Percentiles rank a stretch among this genome's conserved stretches.
These are phyloP conservation scores for Artemisia argyi DNA, from an alignment of 129 eudicot genomes.

Conservation along the genomic window DNA sequence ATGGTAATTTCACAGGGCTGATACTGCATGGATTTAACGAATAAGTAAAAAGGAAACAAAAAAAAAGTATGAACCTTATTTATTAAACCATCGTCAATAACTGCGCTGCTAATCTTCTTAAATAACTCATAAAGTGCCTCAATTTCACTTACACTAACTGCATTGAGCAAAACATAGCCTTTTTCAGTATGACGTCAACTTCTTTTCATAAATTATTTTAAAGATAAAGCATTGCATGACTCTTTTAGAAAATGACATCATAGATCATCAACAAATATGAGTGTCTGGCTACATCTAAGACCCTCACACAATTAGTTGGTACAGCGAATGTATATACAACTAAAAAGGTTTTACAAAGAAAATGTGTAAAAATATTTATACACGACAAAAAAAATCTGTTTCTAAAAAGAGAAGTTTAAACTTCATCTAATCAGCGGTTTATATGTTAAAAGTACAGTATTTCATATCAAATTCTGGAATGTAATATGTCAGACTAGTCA, in stretches of 20 bases:
- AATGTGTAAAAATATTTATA: neutral
- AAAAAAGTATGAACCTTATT: conserved; percentile 53
- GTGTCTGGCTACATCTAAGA: conserved; percentile 3
- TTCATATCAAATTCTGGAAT: neutral
- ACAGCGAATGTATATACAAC: neutral
- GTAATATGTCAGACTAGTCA: conserved; percentile 8
- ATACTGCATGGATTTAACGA: neutral
- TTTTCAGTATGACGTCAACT: conserved; percentile 16
- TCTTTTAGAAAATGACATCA: neutral
- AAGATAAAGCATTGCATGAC: neutral
- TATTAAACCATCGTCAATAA: conserved; percentile 88
- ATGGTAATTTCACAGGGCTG: conserved; percentile 15
- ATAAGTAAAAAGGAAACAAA: neutral
- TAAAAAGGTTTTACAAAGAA: neutral
- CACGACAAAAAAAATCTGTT: too few relatives aligned
- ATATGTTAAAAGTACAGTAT: neutral
- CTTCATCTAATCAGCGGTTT: conserved; percentile 9
- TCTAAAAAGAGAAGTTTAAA: neutral
- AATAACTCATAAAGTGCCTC: conserved; percentile 93
- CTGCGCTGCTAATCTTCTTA: conserved; percentile 93
- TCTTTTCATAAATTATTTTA: neutral
- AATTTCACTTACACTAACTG: conserved; percentile 97
- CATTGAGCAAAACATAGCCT: conserved; percentile 29
- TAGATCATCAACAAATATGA: conserved; percentile 5
- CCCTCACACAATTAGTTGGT: neutral